A percentile compares a stretch with the other conserved stretches of the same genome.
These are phyloP conservation scores for Paxillus rubicundulus DNA, from an alignment of 768 basidiomycete genomes.

Conservation along the genomic window DNA sequence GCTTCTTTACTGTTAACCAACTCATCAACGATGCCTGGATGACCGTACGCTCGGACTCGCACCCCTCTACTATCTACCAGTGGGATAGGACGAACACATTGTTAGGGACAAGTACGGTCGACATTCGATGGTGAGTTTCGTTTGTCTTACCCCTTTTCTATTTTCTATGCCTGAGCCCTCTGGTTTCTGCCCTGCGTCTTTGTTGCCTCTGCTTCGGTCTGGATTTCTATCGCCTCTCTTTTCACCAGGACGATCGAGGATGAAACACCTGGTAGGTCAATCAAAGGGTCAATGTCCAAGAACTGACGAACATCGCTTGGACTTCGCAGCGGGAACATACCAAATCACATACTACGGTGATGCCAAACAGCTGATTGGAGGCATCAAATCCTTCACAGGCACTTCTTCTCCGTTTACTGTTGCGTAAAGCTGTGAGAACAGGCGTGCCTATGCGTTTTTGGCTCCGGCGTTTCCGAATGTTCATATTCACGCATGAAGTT, in stretches of 20 bases:
- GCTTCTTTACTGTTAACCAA: slow-evolving; percentile 68
- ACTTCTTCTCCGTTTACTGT: slow-evolving; percentile 62
- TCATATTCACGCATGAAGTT: too few species aligned
- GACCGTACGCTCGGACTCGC: slow-evolving; percentile 67
- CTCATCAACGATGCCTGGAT: slow-evolving; percentile 49
- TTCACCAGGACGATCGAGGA: slow-evolving; percentile 57
- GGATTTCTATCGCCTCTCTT: background rate
- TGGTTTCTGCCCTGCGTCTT: too few species aligned
- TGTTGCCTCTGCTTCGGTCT: background rate
- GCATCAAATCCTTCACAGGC: slow-evolving; percentile 61
- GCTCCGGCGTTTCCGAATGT: background rate
- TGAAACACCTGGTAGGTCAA: slow-evolving; percentile 39
- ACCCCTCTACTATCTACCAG: slow-evolving; percentile 68
- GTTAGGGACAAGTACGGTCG: slow-evolving; percentile 61
- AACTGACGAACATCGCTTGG: background rate
- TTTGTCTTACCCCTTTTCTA: background rate
- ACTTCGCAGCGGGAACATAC: slow-evolving; percentile 59
- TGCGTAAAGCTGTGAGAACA: slow-evolving; percentile 6
- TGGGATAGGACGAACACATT: slow-evolving; percentile 62
- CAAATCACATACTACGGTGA: slow-evolving; percentile 73
- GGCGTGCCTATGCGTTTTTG: background rate
- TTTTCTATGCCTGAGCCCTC: too few species aligned
- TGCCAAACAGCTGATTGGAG: slow-evolving; percentile 65
- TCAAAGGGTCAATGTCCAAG: background rate
- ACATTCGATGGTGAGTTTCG: slow-evolving; percentile 57